These are phyloP conservation scores for Pascua guehoae DNA, from an alignment of 1,284 basidiomycete species.

Conservation along the genomic window DNA sequence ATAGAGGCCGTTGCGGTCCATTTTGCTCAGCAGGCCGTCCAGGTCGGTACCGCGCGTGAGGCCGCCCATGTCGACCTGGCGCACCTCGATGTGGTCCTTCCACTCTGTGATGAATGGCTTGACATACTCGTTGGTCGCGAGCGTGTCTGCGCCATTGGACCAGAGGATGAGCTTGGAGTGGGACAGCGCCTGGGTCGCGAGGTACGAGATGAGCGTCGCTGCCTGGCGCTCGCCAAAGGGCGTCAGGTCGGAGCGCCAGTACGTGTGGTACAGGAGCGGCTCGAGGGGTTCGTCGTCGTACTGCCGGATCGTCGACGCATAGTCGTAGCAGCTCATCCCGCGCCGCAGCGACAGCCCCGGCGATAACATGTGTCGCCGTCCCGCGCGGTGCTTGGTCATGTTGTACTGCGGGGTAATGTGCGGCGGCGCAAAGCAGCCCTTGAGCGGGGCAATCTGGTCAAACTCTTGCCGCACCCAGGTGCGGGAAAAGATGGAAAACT, in stretches of 20 bases:
- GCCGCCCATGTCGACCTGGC: constrained; percentile 61
- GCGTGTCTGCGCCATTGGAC: constrained; percentile 72
- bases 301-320: constrained; percentile 67
- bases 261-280: constrained; percentile 72
- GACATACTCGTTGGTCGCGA: constrained; percentile 24
- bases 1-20: constrained; percentile 40
- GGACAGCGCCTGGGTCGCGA: constrained; percentile 74
- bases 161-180: constrained; percentile 70
- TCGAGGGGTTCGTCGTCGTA: constrained; percentile 43
- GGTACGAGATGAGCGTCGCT: constrained; percentile 81
- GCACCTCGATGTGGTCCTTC: constrained; percentile 66
- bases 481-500: constrained; percentile 69
- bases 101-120: constrained; percentile 44
- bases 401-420: constrained; percentile 63
- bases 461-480: constrained; percentile 71
- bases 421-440: constrained; percentile 66
- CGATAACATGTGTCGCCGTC: constrained; percentile 64
- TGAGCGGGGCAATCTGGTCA: constrained; percentile 46
- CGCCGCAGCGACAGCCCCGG: constrained; percentile 69
- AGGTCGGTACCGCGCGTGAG: constrained; percentile 73
- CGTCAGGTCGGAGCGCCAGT: constrained; percentile 81
- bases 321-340: constrained; percentile 82
- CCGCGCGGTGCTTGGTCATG: constrained; percentile 60
- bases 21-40: constrained; percentile 51
- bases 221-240: constrained; percentile 74